Conservation (phyloP, 495 filamentous ascomycete species). For the Penicillium tannophilum region DNA sequence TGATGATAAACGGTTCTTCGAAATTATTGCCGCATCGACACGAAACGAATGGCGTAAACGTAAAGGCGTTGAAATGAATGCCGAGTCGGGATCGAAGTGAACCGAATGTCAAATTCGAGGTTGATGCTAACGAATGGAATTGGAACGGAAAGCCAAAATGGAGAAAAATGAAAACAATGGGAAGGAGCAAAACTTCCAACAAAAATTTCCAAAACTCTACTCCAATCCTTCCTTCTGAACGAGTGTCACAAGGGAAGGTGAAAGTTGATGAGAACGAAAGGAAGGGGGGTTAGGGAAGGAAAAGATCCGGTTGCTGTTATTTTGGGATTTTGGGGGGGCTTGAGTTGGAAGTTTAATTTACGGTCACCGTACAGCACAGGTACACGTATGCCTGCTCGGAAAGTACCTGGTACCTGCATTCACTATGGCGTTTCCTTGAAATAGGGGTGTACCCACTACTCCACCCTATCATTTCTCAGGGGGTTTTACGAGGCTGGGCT, state of each 20-base stretch:
- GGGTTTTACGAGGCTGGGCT: slow-evolving; percentile 3
- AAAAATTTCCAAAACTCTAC: slow-evolving; percentile 27
- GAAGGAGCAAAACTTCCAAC: slow-evolving; percentile 10
- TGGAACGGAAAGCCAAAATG: not conserved
- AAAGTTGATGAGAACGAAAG: slow-evolving; percentile 35
- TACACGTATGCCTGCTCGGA: slow-evolving; percentile 16
- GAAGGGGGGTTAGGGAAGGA: slow-evolving; percentile 30
- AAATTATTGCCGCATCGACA: slow-evolving; percentile 29
- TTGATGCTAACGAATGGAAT: slow-evolving; percentile 10
- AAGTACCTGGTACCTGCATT: slow-evolving; percentile 20
- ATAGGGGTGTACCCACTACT: slow-evolving; percentile 14
- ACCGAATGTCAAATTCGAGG: slow-evolving; percentile 28
- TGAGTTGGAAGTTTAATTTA: slow-evolving; percentile 33
- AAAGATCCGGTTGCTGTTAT: slow-evolving; percentile 36
- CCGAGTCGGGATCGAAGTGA: slow-evolving; percentile 12
- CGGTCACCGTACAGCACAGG: slow-evolving; percentile 24
- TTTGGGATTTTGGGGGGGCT: slow-evolving; percentile 35
- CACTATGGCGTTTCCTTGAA: slow-evolving; percentile 9
- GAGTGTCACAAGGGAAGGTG: slow-evolving; percentile 34
- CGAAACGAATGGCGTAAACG: slow-evolving; percentile 20
- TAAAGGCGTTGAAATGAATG: slow-evolving; percentile 19
- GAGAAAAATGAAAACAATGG: slow-evolving; percentile 2
- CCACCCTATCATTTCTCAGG: slow-evolving; percentile 9
- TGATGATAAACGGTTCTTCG: slow-evolving; percentile 7
- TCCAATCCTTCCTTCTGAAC: slow-evolving; percentile 32